Evolutionary conservation across 139 green algal species (phyloP), one percentile per base, ranked within the genome.

Genomic region (Chlamydomonas sp.): DNA sequence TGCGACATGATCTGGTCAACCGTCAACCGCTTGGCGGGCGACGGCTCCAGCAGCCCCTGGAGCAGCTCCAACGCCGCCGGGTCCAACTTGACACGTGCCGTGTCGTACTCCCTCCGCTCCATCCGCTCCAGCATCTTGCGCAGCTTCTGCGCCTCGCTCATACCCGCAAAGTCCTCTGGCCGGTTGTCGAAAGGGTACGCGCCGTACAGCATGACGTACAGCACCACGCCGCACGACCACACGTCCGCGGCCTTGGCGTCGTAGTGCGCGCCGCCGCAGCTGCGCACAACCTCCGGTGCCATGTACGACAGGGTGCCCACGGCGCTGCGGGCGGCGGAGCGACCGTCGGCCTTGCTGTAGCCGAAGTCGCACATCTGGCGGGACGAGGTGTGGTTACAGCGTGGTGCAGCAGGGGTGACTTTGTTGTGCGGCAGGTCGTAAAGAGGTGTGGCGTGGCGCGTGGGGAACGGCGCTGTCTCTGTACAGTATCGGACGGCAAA

Each of bases 281-380:
- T 88, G 75, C 95, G 90, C 74, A 98, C 94, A n/a, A 98, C 96
- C 88, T 99, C 97, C 4, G 97, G 97, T 1, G 97, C 97, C 83
- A 99, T 97, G 93, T 99, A 99, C 57, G 93, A 94, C 59, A 97
- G 94, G 12, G 97, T 99, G 72, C 97, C 97, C 8, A 99, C 97
- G 74, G 91, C 86, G 79, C 85, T 91, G 78, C 91, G 90, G 57
- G 95, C 92, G 5, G 95, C 83, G 10, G 90, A 95, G 89, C 97
- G 90, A 64, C 96, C 91, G 78, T 97, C 96, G 80, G 93, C 89
- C 89, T 97, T 96, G 58, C 78, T 92, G 90, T 97, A 97, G 2
- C 97, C 97, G 91, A 98, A 99, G 86, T 99, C 97, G 85, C 97
- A 98, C 88, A 99, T 98, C 80, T 49, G 31, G 31, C 31, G 31